Base-by-base conservation (phyloP, 208 protist species). In the Strigomonas galati region DNA sequence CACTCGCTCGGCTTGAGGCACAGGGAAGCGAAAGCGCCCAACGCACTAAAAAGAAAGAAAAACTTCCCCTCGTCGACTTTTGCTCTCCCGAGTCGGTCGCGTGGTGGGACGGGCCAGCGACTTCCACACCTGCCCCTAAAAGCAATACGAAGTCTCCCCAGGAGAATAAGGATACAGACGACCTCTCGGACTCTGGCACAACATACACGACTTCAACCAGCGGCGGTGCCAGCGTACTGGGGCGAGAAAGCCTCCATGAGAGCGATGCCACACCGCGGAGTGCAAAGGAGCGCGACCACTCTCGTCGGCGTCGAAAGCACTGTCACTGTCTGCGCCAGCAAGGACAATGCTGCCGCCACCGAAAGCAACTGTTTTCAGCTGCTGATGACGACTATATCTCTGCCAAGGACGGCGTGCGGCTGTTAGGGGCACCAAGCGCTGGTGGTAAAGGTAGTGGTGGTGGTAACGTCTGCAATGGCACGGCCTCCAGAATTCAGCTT, bases 151-250 rank as follows among this genome's bases (percentile, higher is more conserved):
- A 14, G 21, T 21, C 14, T 51, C 58, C n/a, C 32, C 37, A 7
- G 37, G 58, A 53, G 26, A 21, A 51, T 17, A 59, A 69, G 27
- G 64, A 69, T 2, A 73, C 72, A 1, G 73, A 84, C 28, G 71
- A 78, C 43, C 70, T 71, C 28, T 87, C 78, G 0, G 75, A 85
- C 61, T 79, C 67, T 2, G 78, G 72, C 43, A 93, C 84, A 2
- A 85, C 87, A 4, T 87, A 85, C 71, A 93, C 87, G 12, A 93
- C 84, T 2, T 60, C 71, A 40, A 86, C 73, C 43, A 65, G 60
- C 57, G 53, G 53, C 58, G 63, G 37, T 21, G 14, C 2, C 15
- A 43, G 35, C 35, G 35, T 10, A 40, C 35, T 40, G 35, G 35
- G 35, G 10, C 35, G 4, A 10, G 35, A 10, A 4, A 40, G 35